Evolutionary conservation across 805 yeast genomes (phyloP), one percentile per base, ranked within the genome.

Genomic region (Lipomyces starkeyi): DNA sequence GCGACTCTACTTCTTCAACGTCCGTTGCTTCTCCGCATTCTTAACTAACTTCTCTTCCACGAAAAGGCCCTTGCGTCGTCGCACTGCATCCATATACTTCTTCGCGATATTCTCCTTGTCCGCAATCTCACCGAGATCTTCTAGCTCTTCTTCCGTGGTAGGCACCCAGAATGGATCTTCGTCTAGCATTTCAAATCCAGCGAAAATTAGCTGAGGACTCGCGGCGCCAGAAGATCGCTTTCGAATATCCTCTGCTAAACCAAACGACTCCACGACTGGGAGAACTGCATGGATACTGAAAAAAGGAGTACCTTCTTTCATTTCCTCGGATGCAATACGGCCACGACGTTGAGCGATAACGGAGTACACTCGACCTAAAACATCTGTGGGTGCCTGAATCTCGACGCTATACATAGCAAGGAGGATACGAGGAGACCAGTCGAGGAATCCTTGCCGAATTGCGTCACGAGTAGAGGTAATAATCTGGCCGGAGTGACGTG

Each of bases 131-230:
- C 99, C 99, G 58, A 91, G 81, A 67, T 92, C 96, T 77, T 95
- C 98, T 58, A 95, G 79, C 78, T 95, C 99, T 77, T 93, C 98
- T 74, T 91, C 98, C 0, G 99, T 95, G 2, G 95, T 91, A 14
- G 99, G 99, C 17, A 95, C 97, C 99, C 99, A 95, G 83, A 91
- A 95, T 58, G 99, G 99, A 82, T 95, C 98, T 72, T 90, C 86
- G 71, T 93, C 97, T 62, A 94, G 86, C 71, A 88, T 81, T 74
- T 93, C 95, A 77, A 86, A 95, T 0, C 98, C 98, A 35, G 90
- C 85, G 75, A 94, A 95, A 9, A 93, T 91, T 63, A 95, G 83
- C 78, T 95, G 99, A 0, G 99, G 99, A 74, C 91, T 90, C 1
- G 99, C 99, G 2, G 97, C 97, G 67, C 99, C 99, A 0, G 97